Evolutionary conservation across 2,329 filamentous ascomycete genomes (phyloP).

Genomic region (Plectosphaerella plurivora): DNA sequence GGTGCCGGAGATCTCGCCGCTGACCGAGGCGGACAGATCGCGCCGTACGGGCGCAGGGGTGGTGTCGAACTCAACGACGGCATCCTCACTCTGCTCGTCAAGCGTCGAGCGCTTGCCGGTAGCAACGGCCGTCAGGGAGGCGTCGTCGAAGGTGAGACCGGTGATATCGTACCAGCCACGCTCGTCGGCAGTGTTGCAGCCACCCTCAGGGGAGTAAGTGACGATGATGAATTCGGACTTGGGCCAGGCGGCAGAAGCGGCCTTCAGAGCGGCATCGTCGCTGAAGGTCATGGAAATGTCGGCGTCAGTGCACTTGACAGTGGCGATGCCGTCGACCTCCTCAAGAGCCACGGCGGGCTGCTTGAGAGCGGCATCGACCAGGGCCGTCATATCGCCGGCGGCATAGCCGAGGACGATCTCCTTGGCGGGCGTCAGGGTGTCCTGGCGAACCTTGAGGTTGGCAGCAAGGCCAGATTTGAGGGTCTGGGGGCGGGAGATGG

Average conservation of each 20-base stretch:
- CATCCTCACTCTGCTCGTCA: slow-evolving; percentile 9
- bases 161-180: slow-evolving; percentile 3
- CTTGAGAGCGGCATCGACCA: slow-evolving; percentile 1
- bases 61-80: slow-evolving; percentile 10
- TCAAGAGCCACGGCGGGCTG: slow-evolving; percentile 7
- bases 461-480: neutral
- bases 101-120: slow-evolving; percentile 3
- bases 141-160: slow-evolving; percentile 6
- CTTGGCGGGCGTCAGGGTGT: neutral
- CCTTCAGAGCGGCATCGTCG: slow-evolving; percentile 31
- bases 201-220: slow-evolving; percentile 1
- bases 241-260: slow-evolving; percentile 24
- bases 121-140: slow-evolving; percentile 6
- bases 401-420: slow-evolving; percentile 1
- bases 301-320: slow-evolving; percentile 5
- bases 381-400: neutral
- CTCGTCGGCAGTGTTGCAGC: slow-evolving; percentile 2
- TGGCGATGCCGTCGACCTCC: slow-evolving; percentile 1
- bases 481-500: neutral
- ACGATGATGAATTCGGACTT: slow-evolving; percentile 7
- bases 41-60: slow-evolving; percentile 7
- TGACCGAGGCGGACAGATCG: slow-evolving; percentile 5
- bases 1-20: slow-evolving; percentile 7
- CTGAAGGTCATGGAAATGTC: slow-evolving; percentile 35
- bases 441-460: neutral